phyloP scores from a whole-genome alignment of 768 basidiomycete species.

The Hygrocybe punicea region DNA sequence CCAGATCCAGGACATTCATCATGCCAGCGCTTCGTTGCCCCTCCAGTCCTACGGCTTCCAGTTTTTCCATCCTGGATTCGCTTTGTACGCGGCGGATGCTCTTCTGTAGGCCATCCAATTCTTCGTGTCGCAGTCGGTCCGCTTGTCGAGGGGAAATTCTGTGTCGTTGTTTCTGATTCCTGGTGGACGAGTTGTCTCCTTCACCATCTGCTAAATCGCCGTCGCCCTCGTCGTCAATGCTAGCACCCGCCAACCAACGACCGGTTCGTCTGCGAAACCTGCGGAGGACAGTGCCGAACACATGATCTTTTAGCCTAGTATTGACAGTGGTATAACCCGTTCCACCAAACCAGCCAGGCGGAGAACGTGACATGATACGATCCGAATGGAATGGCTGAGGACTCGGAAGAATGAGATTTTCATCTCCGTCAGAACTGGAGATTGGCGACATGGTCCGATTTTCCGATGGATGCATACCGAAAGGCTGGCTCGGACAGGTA shows the following conservation, averaged over 20 bases:
- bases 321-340: constrained; percentile 93
- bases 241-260: constrained; percentile 35
- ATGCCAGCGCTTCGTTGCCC: constrained; percentile 32
- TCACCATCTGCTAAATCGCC: constrained; percentile 44
- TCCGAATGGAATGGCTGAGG: constrained; percentile 45
- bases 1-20: constrained; percentile 41
- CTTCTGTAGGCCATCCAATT: constrained; percentile 29
- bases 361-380: constrained; percentile 30
- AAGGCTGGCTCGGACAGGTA: constrained; percentile 42
- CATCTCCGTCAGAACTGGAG: constrained; percentile 27
- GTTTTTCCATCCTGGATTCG: constrained; percentile 47
- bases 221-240: constrained; percentile 59
- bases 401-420: constrained; percentile 30
- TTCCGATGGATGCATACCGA: too few relatives aligned
- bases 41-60: constrained; percentile 35
- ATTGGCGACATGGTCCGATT: too few relatives aligned
- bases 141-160: constrained; percentile 25
- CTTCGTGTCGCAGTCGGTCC: constrained; percentile 41
- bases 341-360: constrained; percentile 69
- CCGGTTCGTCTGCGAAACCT: constrained; percentile 59
- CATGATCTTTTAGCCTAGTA: constrained; percentile 90
- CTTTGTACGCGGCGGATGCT: constrained; percentile 64
- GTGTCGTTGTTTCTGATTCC: background rate
- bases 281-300: constrained; percentile 84
- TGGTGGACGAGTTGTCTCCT: constrained; percentile 23